Evolutionary conservation across 306 rosid species (phyloP), one percentile per base, ranked within the genome.

Genomic region (Medicago lupulina): DNA sequence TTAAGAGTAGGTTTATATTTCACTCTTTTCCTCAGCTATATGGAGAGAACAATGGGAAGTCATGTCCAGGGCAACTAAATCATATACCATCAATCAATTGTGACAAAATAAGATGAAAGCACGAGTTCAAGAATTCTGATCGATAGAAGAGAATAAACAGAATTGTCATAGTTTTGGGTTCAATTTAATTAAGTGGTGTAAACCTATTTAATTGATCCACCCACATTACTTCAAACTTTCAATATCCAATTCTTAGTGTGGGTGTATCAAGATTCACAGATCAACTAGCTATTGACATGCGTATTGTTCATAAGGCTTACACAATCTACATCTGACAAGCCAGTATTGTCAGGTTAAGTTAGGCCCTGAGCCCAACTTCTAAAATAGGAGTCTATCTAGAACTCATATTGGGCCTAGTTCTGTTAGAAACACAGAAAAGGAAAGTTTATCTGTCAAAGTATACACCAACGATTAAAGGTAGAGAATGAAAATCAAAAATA

Each of bases 31-130:
- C 15, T 39, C 13, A 4, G n/a, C 9, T 49, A 46, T 51, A 43
- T 62, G 43, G 51, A 58, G 34, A 75, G 34, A 69, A 17, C 34
- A 81, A 76, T 31, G 62, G 67, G 36, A 62, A 8, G 6, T 75
- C 53, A 38, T 36, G 39, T 25, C 41, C 54, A 65, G 50, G 25
- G 50, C 53, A 28, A 61, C 34, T 25, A 74, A 75, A 34, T 41
- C 8, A 51, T 28, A 41, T 40, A 40, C 54, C 63, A 62, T 53
- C 38, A 39, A 5, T 55, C 4, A 1, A 18, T 49, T 31, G 11
- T 12, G 10, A 60, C 19, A 75, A 81, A 69, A 28, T 7, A 23
- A 61, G 60, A 17, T 2, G 39, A 50, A 65, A 28, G 46, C 10
- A 34, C 12, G 59, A 23, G 28, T 8, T 13, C 17, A 67, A 15